Percentiles rank a stretch among this genome's conserved stretches.
Conservation (phyloP, 1,284 basidiomycete genomes). For the Trametes hirsuta region DNA sequence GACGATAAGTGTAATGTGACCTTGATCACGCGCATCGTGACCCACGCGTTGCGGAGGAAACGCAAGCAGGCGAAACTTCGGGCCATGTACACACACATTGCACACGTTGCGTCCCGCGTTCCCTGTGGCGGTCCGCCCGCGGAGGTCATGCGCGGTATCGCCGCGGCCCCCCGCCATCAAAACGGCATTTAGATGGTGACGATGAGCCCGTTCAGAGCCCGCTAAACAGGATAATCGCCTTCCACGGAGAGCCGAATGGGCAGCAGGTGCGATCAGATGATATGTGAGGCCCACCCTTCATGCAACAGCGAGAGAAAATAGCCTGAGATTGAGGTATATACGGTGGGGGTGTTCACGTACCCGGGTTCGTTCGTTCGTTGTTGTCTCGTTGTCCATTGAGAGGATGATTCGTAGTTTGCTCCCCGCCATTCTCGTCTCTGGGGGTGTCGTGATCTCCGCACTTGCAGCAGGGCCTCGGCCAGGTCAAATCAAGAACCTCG, state of each 20-base stretch:
- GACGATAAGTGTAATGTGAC: neutral
- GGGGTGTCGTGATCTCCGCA: neutral
- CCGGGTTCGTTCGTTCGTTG: neutral
- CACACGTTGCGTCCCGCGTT: neutral
- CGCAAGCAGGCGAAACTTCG: constrained; percentile 4
- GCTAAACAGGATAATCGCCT: neutral
- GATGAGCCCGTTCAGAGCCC: neutral
- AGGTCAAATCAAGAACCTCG: constrained; percentile 45
- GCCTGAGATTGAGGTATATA: neutral
- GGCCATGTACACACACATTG: neutral
- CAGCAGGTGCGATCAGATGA: constrained; percentile 8
- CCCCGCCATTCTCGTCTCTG: neutral
- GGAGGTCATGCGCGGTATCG: constrained; percentile 5
- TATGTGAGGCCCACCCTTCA: neutral
- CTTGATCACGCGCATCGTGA: constrained; percentile 3
- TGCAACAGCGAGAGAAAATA: neutral
- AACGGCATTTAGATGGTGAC: neutral
- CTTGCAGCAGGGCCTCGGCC: constrained; percentile 26
- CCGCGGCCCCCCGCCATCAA: constrained; percentile 2
- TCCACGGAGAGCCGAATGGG: neutral
- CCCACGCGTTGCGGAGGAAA: neutral
- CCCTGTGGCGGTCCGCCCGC: constrained; percentile 1
- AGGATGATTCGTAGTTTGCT: constrained; percentile 5
- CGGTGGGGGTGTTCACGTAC: neutral
- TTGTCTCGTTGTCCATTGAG: neutral